Evolutionary conservation across 192 early-diverging fungal genomes (phyloP).

Genomic region (Coemansia javaensis): DNA sequence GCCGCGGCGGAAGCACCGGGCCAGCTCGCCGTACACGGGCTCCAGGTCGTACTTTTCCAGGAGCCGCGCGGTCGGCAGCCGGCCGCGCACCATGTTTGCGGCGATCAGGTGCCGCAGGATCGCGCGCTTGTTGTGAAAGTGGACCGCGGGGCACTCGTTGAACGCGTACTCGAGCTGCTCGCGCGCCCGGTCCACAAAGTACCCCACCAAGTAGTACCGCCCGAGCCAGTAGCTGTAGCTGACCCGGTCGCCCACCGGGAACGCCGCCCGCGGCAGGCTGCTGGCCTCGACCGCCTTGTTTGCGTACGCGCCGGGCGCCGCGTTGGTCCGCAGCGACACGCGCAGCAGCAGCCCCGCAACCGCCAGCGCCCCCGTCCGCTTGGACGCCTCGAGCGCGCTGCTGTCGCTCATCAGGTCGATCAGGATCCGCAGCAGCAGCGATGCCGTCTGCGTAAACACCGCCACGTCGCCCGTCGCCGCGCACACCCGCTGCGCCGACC

Average conservation of each 20-base stretch:
- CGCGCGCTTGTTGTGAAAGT: conserved; percentile 41
- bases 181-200: conserved; percentile 35
- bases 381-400: conserved; percentile 21
- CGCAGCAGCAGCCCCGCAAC: conserved; percentile 34
- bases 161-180: conserved; percentile 37
- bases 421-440: conserved; percentile 26
- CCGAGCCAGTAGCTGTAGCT: conserved; percentile 46
- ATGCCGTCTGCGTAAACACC: conserved; percentile 33
- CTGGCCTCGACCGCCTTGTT: conserved; percentile 40
- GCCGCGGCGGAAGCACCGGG: conserved; percentile 22
- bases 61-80: conserved; percentile 10
- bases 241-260: conserved; percentile 22
- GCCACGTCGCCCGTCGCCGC: conserved; percentile 8
- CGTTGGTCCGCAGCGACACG: conserved; percentile 34
- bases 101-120: conserved; percentile 39
- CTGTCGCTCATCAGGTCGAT: conserved; percentile 30
- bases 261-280: conserved; percentile 4
- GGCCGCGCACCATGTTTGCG: conserved; percentile 43
- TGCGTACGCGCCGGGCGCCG: conserved; percentile 38
- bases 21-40: conserved; percentile 23
- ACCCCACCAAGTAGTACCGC: conserved; percentile 41
- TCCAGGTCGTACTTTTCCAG: conserved; percentile 42
- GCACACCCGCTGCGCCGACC: conserved; percentile 15
- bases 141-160: conserved; percentile 21
- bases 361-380: conserved; percentile 20